These are phyloP conservation scores for Mycena venus DNA, from an alignment of 768 basidiomycete genomes.

Conservation along the genomic window DNA sequence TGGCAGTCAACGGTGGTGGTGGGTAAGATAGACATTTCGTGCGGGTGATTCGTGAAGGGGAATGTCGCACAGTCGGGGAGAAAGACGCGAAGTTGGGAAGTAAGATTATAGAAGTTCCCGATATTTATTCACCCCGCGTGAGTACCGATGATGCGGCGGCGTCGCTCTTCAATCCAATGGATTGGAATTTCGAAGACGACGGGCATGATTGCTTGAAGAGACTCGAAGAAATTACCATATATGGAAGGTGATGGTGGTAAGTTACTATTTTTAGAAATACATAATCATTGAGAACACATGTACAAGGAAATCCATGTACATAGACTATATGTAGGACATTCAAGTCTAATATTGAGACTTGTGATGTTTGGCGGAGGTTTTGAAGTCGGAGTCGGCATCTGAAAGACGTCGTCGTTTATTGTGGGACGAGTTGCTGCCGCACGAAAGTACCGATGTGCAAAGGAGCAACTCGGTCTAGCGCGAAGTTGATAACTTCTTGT, in stretches of 20 bases:
- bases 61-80: background rate
- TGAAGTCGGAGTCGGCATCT: too few species aligned
- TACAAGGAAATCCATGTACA: too few species aligned
- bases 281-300: too few species aligned
- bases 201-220: background rate
- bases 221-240: background rate
- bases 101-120: background rate
- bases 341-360: too few species aligned
- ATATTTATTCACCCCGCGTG: background rate
- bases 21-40: background rate
- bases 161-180: background rate
- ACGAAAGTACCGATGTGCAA: background rate
- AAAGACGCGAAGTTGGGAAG: background rate
- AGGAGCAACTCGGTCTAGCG: background rate
- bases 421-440: too few species aligned
- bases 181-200: background rate
- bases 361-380: too few species aligned
- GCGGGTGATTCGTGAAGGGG: background rate
- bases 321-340: too few species aligned
- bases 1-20: background rate
- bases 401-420: too few species aligned
- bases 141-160: background rate
- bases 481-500: background rate
- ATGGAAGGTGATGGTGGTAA: too few species aligned
- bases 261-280: background rate